Evolutionary conservation across 2,329 filamentous ascomycete species (phyloP), one percentile per base, ranked within the genome.

Genomic region (Dendrostoma leiphaemia): DNA sequence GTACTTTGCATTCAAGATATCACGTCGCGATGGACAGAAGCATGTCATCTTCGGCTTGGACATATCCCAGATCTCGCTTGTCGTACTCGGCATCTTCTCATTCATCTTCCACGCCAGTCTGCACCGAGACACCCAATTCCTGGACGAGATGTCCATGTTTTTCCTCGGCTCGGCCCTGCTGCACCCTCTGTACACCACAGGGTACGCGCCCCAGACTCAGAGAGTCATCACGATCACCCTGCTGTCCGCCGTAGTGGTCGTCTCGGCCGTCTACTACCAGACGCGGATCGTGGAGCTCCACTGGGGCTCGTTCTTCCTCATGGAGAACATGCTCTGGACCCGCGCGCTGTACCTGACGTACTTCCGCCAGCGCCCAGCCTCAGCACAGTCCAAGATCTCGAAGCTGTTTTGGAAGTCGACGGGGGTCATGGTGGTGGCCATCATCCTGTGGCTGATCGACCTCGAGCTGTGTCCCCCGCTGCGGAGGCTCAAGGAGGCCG

Each of bases 141-240:
- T 73, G 58, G 82, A 84, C 60, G 81, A 85, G 60, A 67, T 84
- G n/a, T 78, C 79, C 51, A 84, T 83, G 81, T 73, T 83, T 28
- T 66, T 79, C 12, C 72, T 83, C 4, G 74, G 73, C 21, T 78
- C 76, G 56, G 71, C 78, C 0, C 71, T 84, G 51, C 69, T 84
- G 5, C 77, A 81, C 45, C 74, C 76, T 46, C 66, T 78, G 4
- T 71, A 75, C 52, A 76, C 74, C 12, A 69, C 72, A 32, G 69
- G 75, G 40, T 73, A 77, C 26, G 66, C 75, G 6, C 65, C 70
- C 6, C 49, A 65, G 3, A 67, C 67, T 15, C 54, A 58, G 28
- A 63, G 58, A 6, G 31, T 64, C 46, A 65, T 72, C 51, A 71
- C 73, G 15, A 63, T 71, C 19, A 60, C 59, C 1, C 68, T 81